Percentiles rank a stretch among this genome's conserved stretches.
phyloP scores from a whole-genome alignment of 371 early-diverging fungal genomes.

The Mucor racemosus region DNA sequence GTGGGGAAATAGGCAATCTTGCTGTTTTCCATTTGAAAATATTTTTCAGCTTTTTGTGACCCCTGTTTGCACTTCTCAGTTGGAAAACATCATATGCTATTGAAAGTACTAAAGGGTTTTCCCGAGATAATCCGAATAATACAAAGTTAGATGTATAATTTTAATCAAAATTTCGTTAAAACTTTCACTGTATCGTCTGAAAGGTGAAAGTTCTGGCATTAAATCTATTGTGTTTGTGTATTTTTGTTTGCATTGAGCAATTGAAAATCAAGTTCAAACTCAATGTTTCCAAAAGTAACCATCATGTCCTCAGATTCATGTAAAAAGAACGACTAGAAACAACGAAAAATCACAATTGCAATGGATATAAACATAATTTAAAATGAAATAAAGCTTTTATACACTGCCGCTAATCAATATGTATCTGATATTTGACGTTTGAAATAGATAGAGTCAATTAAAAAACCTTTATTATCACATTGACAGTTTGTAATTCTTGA shows the following conservation, averaged over 20 bases:
- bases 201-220: not conserved
- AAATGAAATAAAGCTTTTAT: too few species aligned
- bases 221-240: not conserved
- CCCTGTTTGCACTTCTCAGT: not conserved
- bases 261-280: not conserved
- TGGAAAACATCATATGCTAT: not conserved
- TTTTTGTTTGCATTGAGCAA: not conserved
- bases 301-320: too few species aligned
- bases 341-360: too few species aligned
- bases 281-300: not conserved
- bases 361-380: too few species aligned
- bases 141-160: not conserved
- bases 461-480: too few species aligned
- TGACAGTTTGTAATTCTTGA: too few species aligned
- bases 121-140: not conserved
- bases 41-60: not conserved
- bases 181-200: not conserved
- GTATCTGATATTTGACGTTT: too few species aligned
- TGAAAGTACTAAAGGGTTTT: not conserved
- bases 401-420: too few species aligned
- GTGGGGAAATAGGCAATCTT: not conserved
- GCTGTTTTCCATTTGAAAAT: conserved; percentile 1
- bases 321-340: too few species aligned
- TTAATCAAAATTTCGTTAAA: not conserved
- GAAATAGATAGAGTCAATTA: too few species aligned